Conservation (phyloP, 768 basidiomycete genomes). For the Leucogyrophana mollusca region DNA sequence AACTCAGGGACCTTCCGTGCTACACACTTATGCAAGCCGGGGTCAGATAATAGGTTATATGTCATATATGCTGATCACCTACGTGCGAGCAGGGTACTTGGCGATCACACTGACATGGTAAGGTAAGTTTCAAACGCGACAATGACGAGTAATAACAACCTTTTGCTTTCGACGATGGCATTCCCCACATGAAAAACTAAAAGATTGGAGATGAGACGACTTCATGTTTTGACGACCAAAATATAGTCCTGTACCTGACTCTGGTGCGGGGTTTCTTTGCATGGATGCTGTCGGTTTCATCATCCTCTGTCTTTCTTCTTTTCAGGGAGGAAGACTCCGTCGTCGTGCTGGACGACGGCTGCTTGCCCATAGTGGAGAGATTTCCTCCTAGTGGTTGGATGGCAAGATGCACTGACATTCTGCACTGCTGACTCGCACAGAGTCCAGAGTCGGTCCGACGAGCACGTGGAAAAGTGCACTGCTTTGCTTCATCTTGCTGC, state of each 20-base stretch:
- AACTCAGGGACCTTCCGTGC: slow-evolving; percentile 85
- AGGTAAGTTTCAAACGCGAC: slow-evolving; percentile 10
- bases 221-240: slow-evolving; percentile 5
- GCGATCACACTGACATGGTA: slow-evolving; percentile 66
- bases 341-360: slow-evolving; percentile 11
- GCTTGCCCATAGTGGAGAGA: slow-evolving; percentile 26
- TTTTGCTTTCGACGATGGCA: slow-evolving; percentile 90
- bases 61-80: slow-evolving; percentile 21
- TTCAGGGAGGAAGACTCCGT: slow-evolving; percentile 42
- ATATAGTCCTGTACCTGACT: slow-evolving; percentile 57
- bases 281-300: slow-evolving; percentile 39
- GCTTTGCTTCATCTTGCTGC: slow-evolving; percentile 2
- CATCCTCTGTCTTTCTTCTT: slow-evolving; percentile 66
- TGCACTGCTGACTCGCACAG: slow-evolving; percentile 5
- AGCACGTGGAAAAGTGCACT: slow-evolving; percentile 21
- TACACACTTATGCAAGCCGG: slow-evolving; percentile 53
- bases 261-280: slow-evolving; percentile 69
- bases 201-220: slow-evolving; percentile 3
- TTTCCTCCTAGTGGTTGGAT: slow-evolving; percentile 27
- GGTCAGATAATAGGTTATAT: slow-evolving; percentile 10
- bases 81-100: slow-evolving; percentile 86
- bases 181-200: slow-evolving; percentile 82
- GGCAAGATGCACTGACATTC: slow-evolving; percentile 20
- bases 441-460: slow-evolving; percentile 10
- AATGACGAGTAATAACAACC: slow-evolving; percentile 35